phyloP scores from a whole-genome alignment of 106 monocot species.

The Cymbidium sinense region DNA sequence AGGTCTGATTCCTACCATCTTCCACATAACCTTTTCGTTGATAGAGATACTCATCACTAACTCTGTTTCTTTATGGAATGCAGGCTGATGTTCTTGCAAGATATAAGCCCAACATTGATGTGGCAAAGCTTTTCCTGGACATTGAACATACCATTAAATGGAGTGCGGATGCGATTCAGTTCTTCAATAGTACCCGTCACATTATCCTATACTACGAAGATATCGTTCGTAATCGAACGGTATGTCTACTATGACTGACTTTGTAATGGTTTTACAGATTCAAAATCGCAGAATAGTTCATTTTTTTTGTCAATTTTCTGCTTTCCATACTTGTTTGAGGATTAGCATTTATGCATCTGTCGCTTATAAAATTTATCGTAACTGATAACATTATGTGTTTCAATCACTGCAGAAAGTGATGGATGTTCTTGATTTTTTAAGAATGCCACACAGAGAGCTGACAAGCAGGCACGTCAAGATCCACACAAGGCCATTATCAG shows the following conservation, averaged over 20 bases:
- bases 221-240: slow-evolving; percentile 50
- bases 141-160: slow-evolving; percentile 35
- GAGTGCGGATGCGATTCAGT: slow-evolving; percentile 45
- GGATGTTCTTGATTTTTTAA: slow-evolving; percentile 69
- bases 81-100: slow-evolving; percentile 79
- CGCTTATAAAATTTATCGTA: not conserved
- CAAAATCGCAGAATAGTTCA: not conserved
- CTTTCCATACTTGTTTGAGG: not conserved
- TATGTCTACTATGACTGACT: slow-evolving; percentile 20
- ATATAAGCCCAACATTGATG: slow-evolving; percentile 63
- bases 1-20: slow-evolving; percentile 20
- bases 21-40: not conserved
- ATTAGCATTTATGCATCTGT: not conserved
- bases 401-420: slow-evolving; percentile 34
- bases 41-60: not conserved
- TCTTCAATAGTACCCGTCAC: slow-evolving; percentile 68
- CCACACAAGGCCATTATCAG: slow-evolving; percentile 58
- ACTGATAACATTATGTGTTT: not conserved
- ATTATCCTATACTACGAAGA: slow-evolving; percentile 90
- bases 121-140: slow-evolving; percentile 28
- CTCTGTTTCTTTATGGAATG: not conserved
- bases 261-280: not conserved
- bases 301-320: not conserved
- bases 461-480: slow-evolving; percentile 80
- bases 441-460: slow-evolving; percentile 54